phyloP scores from a whole-genome alignment of 2,329 filamentous ascomycete genomes.

The Fusarium subtropicale region DNA sequence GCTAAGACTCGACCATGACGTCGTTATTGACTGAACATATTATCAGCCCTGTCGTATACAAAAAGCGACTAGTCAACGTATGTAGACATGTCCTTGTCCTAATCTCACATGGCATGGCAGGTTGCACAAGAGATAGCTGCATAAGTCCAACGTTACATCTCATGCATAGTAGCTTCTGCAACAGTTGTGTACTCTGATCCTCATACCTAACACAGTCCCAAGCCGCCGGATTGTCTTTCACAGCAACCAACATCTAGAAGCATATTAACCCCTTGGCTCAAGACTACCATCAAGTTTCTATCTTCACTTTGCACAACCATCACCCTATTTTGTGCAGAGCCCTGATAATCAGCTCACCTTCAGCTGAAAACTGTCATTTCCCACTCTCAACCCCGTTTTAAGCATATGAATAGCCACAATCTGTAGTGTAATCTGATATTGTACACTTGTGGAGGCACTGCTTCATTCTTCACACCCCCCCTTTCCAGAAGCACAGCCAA shows the following conservation, averaged over 20 bases:
- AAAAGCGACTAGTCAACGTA: slow-evolving; percentile 11
- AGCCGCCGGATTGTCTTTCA: not conserved
- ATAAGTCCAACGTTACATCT: slow-evolving; percentile 20
- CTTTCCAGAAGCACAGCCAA: not conserved
- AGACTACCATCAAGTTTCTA: not conserved
- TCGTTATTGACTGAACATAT: not conserved
- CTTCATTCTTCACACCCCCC: slow-evolving; percentile 12
- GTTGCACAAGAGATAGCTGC: slow-evolving; percentile 15
- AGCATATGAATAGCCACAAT: slow-evolving; percentile 10
- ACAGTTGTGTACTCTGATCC: not conserved
- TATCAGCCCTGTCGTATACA: slow-evolving; percentile 18
- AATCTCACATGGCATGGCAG: slow-evolving; percentile 11
- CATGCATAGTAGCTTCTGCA: not conserved
- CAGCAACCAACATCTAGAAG: not conserved
- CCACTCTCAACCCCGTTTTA: slow-evolving; percentile 29
- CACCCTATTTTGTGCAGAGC: slow-evolving; percentile 10
- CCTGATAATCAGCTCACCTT: not conserved
- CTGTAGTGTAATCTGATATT: slow-evolving; percentile 1
- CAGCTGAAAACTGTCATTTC: slow-evolving; percentile 1
- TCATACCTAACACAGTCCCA: not conserved
- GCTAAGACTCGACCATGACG: slow-evolving; percentile 22
- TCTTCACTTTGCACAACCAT: slow-evolving; percentile 8
- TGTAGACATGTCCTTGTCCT: slow-evolving; percentile 15
- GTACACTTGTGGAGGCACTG: not conserved
- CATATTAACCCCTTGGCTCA: not conserved